Base-by-base conservation (phyloP, 2,329 filamentous ascomycete species). In the Talaromyces sp. region DNA sequence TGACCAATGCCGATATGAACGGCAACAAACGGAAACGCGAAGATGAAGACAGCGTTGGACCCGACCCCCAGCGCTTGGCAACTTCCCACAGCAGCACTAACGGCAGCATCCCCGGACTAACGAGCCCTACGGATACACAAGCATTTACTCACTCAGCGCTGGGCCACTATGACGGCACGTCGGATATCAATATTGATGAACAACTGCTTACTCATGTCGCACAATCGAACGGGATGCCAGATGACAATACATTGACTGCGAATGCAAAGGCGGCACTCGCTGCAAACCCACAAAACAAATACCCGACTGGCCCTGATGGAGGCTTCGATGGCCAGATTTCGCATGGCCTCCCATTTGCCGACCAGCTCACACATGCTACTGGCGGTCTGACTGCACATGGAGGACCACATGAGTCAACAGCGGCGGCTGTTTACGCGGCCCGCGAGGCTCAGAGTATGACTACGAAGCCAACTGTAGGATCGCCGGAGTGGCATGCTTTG, bases 401-500 rank as follows among this genome's bases (percentile, higher is more conserved):
- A 68, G 73, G 43, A 68, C 71, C 22, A 69, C 78, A 79, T 65
- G 78, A 78, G 45, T 87, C 87, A 57, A 89, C 87, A 47, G 87
- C 87, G 59, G 86, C 85, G 22, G 87, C 87, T 65, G 77, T 78
- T 49, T 82, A 85, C 62, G 82, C 84, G 64, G 80, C 82, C 52
- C 79, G 84, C 37, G 83, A 84, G 69, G 82, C 80, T 17, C 82
- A 82, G 69, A 78, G 81, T 69, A 77, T 84, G 73, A 77, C 82
- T 63, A 80, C 85, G 65, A 98, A 97, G 78, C 93, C 93, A 8
- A 87, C 89, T 7, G 95, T 98, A n/a, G 95, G 95, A 2, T 95
- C 93, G 1, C 92, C 96, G 62, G 94, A 98, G 78, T 99, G 95
- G 95, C 95, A 99, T 78, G 96, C 96, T 77, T 89, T 96, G 72